phyloP scores from a whole-genome alignment of 2,329 filamentous ascomycete genomes.

The Colletotrichum destructivum region DNA sequence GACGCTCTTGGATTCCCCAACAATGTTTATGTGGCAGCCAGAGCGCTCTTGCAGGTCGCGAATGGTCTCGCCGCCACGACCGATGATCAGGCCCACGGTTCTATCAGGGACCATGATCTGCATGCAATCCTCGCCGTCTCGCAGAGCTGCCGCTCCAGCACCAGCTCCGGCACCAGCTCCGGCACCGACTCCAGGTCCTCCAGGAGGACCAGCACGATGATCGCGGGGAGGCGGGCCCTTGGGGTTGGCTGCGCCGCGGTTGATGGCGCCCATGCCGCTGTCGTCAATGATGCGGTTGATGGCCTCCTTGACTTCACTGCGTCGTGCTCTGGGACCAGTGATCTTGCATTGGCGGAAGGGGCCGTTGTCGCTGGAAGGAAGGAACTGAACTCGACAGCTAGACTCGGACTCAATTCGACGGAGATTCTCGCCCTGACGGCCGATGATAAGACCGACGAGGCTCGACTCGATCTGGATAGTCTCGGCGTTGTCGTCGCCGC shows the following conservation, averaged over 20 bases:
- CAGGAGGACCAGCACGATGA: constrained; percentile 48
- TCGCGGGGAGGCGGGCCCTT: constrained; percentile 53
- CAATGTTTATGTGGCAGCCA: constrained; percentile 96
- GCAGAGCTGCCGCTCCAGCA: constrained; percentile 63
- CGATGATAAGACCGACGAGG: constrained; percentile 91
- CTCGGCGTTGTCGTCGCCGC: constrained; percentile 80
- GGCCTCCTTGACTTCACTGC: constrained; percentile 84
- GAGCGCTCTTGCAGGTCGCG: constrained; percentile 92
- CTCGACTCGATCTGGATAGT: constrained; percentile 89
- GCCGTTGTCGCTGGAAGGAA: constrained; percentile 82
- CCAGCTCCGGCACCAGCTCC: constrained; percentile 9
- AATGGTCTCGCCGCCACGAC: constrained; percentile 93
- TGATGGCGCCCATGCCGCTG: constrained; percentile 70
- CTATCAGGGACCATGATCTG: constrained; percentile 97
- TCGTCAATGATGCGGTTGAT: constrained; percentile 93
- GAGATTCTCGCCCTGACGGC: constrained; percentile 90
- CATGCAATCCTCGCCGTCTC: constrained; percentile 87
- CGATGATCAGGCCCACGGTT: constrained; percentile 93
- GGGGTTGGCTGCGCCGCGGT: constrained; percentile 59
- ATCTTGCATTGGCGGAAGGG: constrained; percentile 89
- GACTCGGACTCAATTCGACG: constrained; percentile 88
- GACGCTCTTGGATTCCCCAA: constrained; percentile 92
- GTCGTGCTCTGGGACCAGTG: constrained; percentile 78
- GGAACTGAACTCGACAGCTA: constrained; percentile 88
- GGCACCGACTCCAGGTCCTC: constrained; percentile 53